Evolutionary conservation across 768 basidiomycete species (phyloP), one percentile per base, ranked within the genome.

Genomic region (Trametes cinnabarina): DNA sequence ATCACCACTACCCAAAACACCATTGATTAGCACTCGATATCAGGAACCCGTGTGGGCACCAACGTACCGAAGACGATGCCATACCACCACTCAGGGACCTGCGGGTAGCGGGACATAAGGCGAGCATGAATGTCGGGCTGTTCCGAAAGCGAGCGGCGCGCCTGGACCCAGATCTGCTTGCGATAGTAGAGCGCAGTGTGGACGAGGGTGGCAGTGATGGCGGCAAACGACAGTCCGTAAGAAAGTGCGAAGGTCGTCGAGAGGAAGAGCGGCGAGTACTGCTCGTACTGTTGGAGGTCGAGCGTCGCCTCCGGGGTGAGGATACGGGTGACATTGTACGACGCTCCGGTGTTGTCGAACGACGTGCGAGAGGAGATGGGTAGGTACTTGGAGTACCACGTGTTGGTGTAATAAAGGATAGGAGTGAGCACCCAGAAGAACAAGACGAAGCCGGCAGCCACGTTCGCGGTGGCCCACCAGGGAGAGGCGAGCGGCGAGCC

Each of bases 61-160:
- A 11, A 22, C 61, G n/a, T 15, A 68, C 67, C 26, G 72, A 92
- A 90, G 49, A 94, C 78, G 41, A 78, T 66, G 9, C 75, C 69
- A 69, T 92, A 94, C 92, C 92, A 94, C 90, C 88, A 92, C 58
- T 92, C 82, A 1, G 91, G 92, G 15, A 93, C 86, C 71, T 87
- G 88, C 1, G 75, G 77, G 68, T 94, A 94, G 47, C 74, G 72
- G 12, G 80, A 76, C 92, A 94, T 94, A 35, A 94, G 76, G 12
- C 90, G 82, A 19, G 89, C 88, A 65, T 94, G 92, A 59, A 94
- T 83, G 72, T 94, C 92, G 1, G 88, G 86, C 65, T 93, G 89
- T 64, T 92, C 92, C 44, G 79, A 72, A 73, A 92, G 80, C 12
- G 89, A 80, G 50, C 86, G 82, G 47, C 85, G 83, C 26, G 85